A percentile compares a stretch with the other conserved stretches of the same genome.
These are phyloP conservation scores for Carallia brachiata DNA, from an alignment of 345 rosid species.

Conservation along the genomic window DNA sequence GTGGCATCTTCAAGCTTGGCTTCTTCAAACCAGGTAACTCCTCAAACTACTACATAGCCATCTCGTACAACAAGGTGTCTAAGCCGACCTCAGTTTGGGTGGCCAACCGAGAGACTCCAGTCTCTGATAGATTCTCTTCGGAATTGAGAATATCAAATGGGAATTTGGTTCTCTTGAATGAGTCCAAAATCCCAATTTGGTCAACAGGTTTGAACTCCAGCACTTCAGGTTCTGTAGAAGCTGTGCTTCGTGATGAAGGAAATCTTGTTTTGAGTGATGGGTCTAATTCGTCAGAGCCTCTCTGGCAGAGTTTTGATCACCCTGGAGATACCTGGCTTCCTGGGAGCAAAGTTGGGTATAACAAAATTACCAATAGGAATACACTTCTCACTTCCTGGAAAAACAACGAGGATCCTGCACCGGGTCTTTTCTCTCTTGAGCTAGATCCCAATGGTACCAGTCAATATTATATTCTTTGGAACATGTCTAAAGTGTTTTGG, in stretches of 20 bases:
- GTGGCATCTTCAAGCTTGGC: slow-evolving; percentile 51
- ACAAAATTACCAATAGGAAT: slow-evolving; percentile 35
- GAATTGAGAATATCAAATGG: slow-evolving; percentile 53
- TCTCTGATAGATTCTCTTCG: slow-evolving; percentile 41
- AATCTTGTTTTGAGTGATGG: slow-evolving; percentile 54
- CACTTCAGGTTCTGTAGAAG: slow-evolving; percentile 30
- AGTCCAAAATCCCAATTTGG: slow-evolving; percentile 49
- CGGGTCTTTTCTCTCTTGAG: slow-evolving; percentile 73
- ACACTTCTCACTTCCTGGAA: slow-evolving; percentile 62
- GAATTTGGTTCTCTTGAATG: slow-evolving; percentile 65
- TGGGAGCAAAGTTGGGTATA: slow-evolving; percentile 48
- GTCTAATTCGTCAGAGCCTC: slow-evolving; percentile 15
- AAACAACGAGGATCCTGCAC: slow-evolving; percentile 56
- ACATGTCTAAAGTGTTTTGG: slow-evolving; percentile 50
- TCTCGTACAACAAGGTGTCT: slow-evolving; percentile 53
- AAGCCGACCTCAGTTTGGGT: slow-evolving; percentile 55
- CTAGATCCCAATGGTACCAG: slow-evolving; percentile 46
- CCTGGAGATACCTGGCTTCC: slow-evolving; percentile 76
- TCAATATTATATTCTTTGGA: slow-evolving; percentile 54
- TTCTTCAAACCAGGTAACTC: slow-evolving; percentile 60
- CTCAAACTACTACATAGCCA: slow-evolving; percentile 64
- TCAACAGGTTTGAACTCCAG: slow-evolving; percentile 52
- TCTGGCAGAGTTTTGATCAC: slow-evolving; percentile 81
- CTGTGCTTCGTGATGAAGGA: slow-evolving; percentile 53
- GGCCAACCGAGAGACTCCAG: slow-evolving; percentile 67